A percentile compares a stretch with the other conserved stretches of the same genome.
Conservation (phyloP, 441 rosid genomes). For the Kokia cookei region DNA sequence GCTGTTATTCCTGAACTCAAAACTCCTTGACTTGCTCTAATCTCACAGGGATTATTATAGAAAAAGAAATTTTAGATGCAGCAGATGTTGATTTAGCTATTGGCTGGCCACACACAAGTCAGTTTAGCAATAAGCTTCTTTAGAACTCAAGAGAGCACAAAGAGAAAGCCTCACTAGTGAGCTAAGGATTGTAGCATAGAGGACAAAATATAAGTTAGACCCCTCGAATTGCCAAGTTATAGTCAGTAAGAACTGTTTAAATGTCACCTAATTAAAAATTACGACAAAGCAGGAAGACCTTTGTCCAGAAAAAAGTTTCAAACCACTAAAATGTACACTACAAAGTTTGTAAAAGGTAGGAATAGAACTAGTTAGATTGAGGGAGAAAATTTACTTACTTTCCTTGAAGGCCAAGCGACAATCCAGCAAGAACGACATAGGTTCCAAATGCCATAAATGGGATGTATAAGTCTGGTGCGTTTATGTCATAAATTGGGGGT, state of each 20-base stretch:
- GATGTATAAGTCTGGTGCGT: conserved; percentile 92
- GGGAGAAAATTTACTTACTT: conserved; percentile 47
- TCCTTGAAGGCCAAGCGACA: conserved; percentile 75
- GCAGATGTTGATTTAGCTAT: background rate
- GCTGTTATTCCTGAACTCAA: background rate
- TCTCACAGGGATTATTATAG: background rate
- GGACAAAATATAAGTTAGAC: background rate
- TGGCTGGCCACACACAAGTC: background rate
- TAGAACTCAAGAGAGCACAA: background rate
- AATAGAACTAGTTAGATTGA: background rate
- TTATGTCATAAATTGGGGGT: conserved; percentile 83
- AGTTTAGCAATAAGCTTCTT: background rate
- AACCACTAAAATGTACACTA: background rate
- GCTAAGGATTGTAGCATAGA: background rate
- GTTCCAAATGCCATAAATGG: conserved; percentile 96
- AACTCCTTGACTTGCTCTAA: background rate
- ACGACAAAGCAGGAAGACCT: background rate
- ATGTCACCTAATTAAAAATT: background rate
- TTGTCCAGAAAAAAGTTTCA: background rate
- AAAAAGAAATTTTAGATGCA: background rate
- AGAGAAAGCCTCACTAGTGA: background rate
- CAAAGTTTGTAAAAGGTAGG: background rate
- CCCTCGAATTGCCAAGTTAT: background rate
- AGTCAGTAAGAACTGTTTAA: background rate
- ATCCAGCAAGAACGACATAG: conserved; percentile 88